Percentiles rank a stretch among this genome's conserved stretches.
Conservation (phyloP, 192 early-diverging fungal species). For the Backusella parvicylindrica region DNA sequence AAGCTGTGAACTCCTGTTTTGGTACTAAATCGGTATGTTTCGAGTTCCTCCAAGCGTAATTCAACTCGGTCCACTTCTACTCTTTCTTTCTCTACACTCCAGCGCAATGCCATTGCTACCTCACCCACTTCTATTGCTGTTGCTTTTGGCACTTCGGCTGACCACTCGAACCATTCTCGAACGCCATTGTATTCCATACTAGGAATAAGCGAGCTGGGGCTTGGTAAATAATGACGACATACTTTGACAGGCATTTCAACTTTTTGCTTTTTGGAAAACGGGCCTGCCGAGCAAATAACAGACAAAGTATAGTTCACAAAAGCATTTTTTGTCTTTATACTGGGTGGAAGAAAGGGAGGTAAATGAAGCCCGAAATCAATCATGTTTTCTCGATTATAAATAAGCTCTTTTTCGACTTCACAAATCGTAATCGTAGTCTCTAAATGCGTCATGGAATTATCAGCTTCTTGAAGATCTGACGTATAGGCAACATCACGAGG, state of each 20-base stretch:
- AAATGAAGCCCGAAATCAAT: slow-evolving; percentile 36
- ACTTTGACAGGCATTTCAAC: slow-evolving; percentile 22
- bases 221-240: slow-evolving; percentile 32
- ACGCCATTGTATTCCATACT: slow-evolving; percentile 17
- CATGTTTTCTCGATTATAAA: slow-evolving; percentile 16
- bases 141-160: slow-evolving; percentile 30
- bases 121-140: slow-evolving; percentile 32
- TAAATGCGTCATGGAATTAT: background rate
- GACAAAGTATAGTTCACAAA: slow-evolving; percentile 29
- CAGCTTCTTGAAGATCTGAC: slow-evolving; percentile 1
- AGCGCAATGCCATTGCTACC: slow-evolving; percentile 21
- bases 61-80: slow-evolving; percentile 25
- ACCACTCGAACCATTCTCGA: slow-evolving; percentile 33
- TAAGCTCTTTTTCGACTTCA: slow-evolving; percentile 36
- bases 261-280: slow-evolving; percentile 26
- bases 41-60: slow-evolving; percentile 27
- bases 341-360: slow-evolving; percentile 24
- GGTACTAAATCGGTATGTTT: slow-evolving; percentile 23
- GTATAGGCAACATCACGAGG: slow-evolving; percentile 6
- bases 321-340: slow-evolving; percentile 29
- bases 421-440: slow-evolving; percentile 24
- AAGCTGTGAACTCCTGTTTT: slow-evolving; percentile 21
- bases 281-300: slow-evolving; percentile 25
- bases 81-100: slow-evolving; percentile 35
- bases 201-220: slow-evolving; percentile 28